These are phyloP conservation scores for Tolypocladium endophyticum DNA, from an alignment of 2,329 filamentous ascomycete species.

Conservation along the genomic window DNA sequence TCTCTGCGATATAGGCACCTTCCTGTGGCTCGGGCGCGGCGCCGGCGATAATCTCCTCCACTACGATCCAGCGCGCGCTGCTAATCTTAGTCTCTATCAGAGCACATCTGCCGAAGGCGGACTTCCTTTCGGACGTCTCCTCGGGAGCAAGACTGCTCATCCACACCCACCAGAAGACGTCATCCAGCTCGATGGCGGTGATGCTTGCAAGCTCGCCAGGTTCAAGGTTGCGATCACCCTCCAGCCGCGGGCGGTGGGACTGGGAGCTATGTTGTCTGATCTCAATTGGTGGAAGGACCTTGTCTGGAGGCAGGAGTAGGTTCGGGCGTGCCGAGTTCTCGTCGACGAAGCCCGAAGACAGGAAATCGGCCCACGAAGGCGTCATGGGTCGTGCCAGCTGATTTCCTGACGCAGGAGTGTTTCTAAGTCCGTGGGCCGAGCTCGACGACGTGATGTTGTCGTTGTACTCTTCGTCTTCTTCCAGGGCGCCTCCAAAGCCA, in stretches of 20 bases:
- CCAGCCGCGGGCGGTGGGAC: constrained; percentile 65
- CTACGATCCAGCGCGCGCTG: constrained; percentile 78
- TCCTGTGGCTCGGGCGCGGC: constrained; percentile 76
- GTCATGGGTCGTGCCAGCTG: constrained; percentile 77
- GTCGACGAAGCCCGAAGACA: constrained; percentile 86
- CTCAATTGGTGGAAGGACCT: constrained; percentile 78
- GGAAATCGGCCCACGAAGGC: constrained; percentile 95
- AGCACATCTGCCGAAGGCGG: constrained; percentile 87
- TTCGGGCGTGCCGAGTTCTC: constrained; percentile 55
- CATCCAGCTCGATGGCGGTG: constrained; percentile 73
- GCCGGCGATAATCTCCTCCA: constrained; percentile 94
- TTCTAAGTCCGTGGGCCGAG: constrained; percentile 41
- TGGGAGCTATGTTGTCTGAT: constrained; percentile 74
- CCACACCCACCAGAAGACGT: constrained; percentile 99
- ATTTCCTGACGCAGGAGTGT: constrained; percentile 56
- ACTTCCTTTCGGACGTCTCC: constrained; percentile 75
- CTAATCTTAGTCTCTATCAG: constrained; percentile 80
- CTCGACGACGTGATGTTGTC: constrained; percentile 33
- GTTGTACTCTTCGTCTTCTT: constrained; percentile 60
- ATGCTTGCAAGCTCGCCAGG: constrained; percentile 94
- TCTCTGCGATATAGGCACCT: constrained; percentile 86
- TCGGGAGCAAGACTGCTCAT: constrained; percentile 92
- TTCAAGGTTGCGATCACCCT: constrained; percentile 59
- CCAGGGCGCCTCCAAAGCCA: constrained; percentile 69
- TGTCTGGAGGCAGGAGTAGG: constrained; percentile 79